Conservation (phyloP, 345 rosid genomes). For the Rhizophora apiculata region DNA sequence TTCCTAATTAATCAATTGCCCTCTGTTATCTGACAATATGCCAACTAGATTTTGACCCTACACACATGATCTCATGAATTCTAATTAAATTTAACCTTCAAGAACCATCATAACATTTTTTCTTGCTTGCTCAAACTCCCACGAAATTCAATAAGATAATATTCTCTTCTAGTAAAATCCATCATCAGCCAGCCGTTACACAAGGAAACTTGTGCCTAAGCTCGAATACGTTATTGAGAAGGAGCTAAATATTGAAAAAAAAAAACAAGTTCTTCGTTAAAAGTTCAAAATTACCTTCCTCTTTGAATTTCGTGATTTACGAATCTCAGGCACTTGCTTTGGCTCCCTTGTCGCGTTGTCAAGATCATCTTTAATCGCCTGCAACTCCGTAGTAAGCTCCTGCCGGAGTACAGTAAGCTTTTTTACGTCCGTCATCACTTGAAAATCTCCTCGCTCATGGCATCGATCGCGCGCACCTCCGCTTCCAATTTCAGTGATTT, state of each 20-base stretch:
- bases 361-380: conserved; percentile 39
- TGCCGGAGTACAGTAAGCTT: conserved; percentile 37
- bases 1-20: too few species aligned
- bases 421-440: conserved; percentile 48
- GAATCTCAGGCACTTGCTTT: conserved; percentile 31
- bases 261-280: too few species aligned
- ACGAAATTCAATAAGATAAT: background rate
- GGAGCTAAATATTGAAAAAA: too few species aligned
- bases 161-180: background rate
- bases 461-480: conserved; percentile 51
- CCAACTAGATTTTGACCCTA: too few species aligned
- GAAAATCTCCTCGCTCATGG: conserved; percentile 50
- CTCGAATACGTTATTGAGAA: too few species aligned
- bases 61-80: too few species aligned
- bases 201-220: too few species aligned
- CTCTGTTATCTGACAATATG: too few species aligned
- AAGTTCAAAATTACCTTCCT: conserved; percentile 55
- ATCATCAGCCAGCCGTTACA: too few species aligned
- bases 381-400: conserved; percentile 44
- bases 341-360: conserved; percentile 47
- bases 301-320: conserved; percentile 49
- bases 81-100: too few species aligned
- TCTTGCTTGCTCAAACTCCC: background rate
- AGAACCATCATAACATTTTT: too few species aligned
- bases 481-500: conserved; percentile 62